Evolutionary conservation across 495 filamentous ascomycete genomes (phyloP), one percentile per base, ranked within the genome.

Genomic region (Hypoxylon perforatum): DNA sequence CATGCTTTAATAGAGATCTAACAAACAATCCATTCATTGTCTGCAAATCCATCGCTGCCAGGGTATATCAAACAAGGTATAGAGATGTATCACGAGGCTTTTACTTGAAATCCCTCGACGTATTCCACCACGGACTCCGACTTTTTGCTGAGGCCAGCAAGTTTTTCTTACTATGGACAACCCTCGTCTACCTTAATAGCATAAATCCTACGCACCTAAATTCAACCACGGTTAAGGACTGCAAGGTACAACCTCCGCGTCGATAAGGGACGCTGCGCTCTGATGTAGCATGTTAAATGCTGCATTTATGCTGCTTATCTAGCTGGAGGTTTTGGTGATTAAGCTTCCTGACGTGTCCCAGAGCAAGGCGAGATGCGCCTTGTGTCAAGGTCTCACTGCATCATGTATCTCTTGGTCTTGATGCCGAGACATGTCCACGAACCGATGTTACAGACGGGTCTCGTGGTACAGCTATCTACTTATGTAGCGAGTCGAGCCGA

Each of bases 311-410:
- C 53, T 51, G 57, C 50, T 10, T 58, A 49, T 64, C 44, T 42
- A 44, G 39, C 47, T 48, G 42, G 14, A 18, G 36, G 47, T 25
- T 18, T 52, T 61, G 42, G 51, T 62, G 62, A 64, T 65, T 66
- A 70, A 70, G 67, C 67, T 58, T 57, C 67, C 39, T 65, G 52
- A 66, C 57, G 62, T 66, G 67, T 70, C 41, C 57, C 19, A 70
- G 17, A 70, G 57, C 67, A 55, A 66, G 61, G 61, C 54, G 61
- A 71, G 65, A 57, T 57, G 59, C 62, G 59, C 49, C 60, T 46
- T 64, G 56, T 60, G 65, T 54, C 54, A 61, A 63, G 53, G 64
- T 69, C 65, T 61, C 67, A 73, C 68, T 61, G 64, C 71, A 71
- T 67, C 53, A 65, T 65, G 64, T 69, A 61, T 51, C 33, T 54